Evolutionary conservation across 768 basidiomycete genomes (phyloP).

Genomic region (Auricularia sp.): DNA sequence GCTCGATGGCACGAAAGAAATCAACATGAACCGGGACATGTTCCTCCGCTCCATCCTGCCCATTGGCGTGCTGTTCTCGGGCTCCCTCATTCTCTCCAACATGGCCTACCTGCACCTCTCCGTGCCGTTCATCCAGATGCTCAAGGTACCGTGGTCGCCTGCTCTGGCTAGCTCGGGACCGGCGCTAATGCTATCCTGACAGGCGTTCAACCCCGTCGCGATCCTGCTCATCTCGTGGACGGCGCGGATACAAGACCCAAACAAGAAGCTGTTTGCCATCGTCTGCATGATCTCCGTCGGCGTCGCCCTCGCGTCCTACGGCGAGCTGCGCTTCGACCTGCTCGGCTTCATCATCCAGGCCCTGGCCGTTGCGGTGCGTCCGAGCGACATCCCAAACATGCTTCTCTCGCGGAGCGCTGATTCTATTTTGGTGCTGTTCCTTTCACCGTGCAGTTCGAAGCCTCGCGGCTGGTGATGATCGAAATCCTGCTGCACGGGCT

Average conservation of each 20-base stretch:
- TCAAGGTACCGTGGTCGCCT: conserved; percentile 39
- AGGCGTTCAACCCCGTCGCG: conserved; percentile 87
- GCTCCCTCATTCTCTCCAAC: conserved; percentile 83
- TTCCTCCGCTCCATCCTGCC: conserved; percentile 84
- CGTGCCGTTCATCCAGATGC: conserved; percentile 95
- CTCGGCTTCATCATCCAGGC: conserved; percentile 84
- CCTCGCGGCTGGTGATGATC: conserved; percentile 91
- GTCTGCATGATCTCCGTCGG: conserved; percentile 86
- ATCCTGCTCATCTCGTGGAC: conserved; percentile 91
- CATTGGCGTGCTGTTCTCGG: conserved; percentile 89
- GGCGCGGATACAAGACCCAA: conserved; percentile 82
- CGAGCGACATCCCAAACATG: background rate
- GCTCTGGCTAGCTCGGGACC: background rate
- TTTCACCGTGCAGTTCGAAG: conserved; percentile 59
- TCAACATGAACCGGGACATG: conserved; percentile 68
- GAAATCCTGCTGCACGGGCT: conserved; percentile 88
- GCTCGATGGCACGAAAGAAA: conserved; percentile 64
- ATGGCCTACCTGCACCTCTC: conserved; percentile 86
- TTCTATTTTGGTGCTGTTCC: background rate
- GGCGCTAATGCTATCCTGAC: conserved; percentile 4
- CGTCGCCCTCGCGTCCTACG: conserved; percentile 81
- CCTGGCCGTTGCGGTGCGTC: conserved; percentile 70
- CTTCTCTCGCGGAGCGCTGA: background rate
- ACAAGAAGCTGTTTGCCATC: conserved; percentile 67
- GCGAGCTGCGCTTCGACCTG: conserved; percentile 78